phyloP scores from a whole-genome alignment of 768 basidiomycete genomes.

The Trametes cubensis region DNA sequence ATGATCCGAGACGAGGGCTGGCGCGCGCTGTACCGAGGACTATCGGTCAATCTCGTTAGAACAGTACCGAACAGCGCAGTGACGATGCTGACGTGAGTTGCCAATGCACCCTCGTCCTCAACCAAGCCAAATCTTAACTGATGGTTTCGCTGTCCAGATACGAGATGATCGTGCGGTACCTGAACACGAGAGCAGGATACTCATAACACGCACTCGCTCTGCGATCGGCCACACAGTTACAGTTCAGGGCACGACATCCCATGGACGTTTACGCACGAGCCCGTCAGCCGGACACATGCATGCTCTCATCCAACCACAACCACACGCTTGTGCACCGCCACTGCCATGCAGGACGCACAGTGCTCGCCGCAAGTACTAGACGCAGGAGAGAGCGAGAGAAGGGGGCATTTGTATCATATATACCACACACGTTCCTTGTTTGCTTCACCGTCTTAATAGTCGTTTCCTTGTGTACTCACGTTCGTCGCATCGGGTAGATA shows the following conservation, averaged over 20 bases:
- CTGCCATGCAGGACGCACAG: no score
- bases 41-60: constrained; percentile 90
- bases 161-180: constrained; percentile 36
- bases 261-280: no score
- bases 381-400: neutral
- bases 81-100: constrained; percentile 87
- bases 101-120: neutral
- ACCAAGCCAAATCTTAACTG: no score
- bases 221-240: neutral
- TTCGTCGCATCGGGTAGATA: no score
- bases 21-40: constrained; percentile 87
- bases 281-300: no score
- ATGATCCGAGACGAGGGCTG: constrained; percentile 85
- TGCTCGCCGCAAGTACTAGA: neutral
- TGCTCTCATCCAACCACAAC: no score
- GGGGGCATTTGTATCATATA: constrained; percentile 19
- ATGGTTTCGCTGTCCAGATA: constrained; percentile 22
- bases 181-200: constrained; percentile 23
- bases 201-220: constrained; percentile 17
- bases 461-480: neutral
- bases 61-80: constrained; percentile 97
- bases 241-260: neutral
- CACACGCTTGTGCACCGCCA: no score
- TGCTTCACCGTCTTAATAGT: neutral
- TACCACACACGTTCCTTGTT: constrained; percentile 12